These are phyloP conservation scores for Musa itinerans DNA, from an alignment of 176 grass and related monocot species.

Conservation along the genomic window DNA sequence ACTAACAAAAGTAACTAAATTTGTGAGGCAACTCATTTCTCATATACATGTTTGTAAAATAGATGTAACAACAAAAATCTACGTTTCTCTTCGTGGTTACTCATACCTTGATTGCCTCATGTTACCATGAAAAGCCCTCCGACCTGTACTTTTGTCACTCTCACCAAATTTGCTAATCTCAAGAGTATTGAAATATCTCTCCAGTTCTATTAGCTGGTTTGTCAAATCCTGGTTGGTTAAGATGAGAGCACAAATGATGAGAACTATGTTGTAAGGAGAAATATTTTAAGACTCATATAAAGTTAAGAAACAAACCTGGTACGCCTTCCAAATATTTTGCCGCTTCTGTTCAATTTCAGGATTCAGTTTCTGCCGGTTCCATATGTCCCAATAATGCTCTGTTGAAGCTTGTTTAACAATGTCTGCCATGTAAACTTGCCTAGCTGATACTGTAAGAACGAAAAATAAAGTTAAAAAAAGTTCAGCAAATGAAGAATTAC, in stretches of 20 bases:
- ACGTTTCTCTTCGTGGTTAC: conserved; percentile 10
- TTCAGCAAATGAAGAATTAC: neutral
- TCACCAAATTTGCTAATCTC: conserved; percentile 87
- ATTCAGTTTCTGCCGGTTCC: conserved; percentile 81
- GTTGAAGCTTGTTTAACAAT: conserved; percentile 80
- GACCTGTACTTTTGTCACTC: conserved; percentile 45
- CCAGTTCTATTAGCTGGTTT: conserved; percentile 78
- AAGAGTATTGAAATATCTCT: conserved; percentile 89
- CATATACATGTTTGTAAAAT: too few relatives aligned
- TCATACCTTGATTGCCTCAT: conserved; percentile 48
- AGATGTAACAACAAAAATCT: neutral
- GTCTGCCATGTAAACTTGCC: conserved; percentile 88
- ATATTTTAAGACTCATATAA: neutral
- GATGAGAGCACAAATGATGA: neutral
- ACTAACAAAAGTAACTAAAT: too few relatives aligned
- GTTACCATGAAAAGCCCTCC: conserved; percentile 46
- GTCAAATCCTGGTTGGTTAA: conserved; percentile 61
- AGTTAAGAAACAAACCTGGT: conserved; percentile 44
- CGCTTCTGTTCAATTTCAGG: conserved; percentile 87
- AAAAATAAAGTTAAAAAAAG: conserved; percentile 1
- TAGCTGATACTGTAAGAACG: conserved; percentile 64
- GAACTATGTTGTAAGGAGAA: neutral
- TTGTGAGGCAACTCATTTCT: neutral
- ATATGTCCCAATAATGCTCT: conserved; percentile 83
- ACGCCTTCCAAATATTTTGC: conserved; percentile 79